These are phyloP conservation scores for Dictyostelium purpureum DNA, from an alignment of 78 protist genomes.

Conservation along the genomic window DNA sequence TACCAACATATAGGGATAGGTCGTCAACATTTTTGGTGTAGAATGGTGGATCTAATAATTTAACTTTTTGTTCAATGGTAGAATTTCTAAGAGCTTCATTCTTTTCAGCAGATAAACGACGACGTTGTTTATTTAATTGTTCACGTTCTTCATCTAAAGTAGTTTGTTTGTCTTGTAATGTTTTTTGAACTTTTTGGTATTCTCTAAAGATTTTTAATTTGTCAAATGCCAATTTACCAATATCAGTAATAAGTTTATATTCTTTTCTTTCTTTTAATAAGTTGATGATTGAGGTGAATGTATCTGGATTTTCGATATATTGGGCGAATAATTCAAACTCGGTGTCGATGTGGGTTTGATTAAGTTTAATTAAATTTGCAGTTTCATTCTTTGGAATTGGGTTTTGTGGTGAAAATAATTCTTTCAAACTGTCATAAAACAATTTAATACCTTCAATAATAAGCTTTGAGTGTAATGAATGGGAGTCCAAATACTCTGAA, in stretches of 20 bases:
- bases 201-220: not conserved
- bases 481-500: not conserved
- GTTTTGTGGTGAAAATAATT: not conserved
- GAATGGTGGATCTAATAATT: not conserved
- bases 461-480: not conserved
- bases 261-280: not conserved
- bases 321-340: not conserved
- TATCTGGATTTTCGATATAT: constrained; percentile 46
- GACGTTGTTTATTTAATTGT: constrained; percentile 18
- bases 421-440: not conserved
- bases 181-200: not conserved
- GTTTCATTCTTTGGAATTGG: not conserved
- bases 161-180: not conserved
- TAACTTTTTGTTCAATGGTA: not conserved
- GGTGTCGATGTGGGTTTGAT: constrained; percentile 9
- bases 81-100: not conserved
- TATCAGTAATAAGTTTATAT: not conserved
- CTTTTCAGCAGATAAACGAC: constrained; percentile 43
- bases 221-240: constrained; percentile 34
- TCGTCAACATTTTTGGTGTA: not conserved
- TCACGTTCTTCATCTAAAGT: not conserved
- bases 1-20: not conserved
- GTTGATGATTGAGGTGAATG: not conserved
- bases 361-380: not conserved
- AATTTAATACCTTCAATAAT: not conserved